These are phyloP conservation scores for Fonsecaea multimorphosa DNA, from an alignment of 2,329 filamentous ascomycete species.

Conservation along the genomic window DNA sequence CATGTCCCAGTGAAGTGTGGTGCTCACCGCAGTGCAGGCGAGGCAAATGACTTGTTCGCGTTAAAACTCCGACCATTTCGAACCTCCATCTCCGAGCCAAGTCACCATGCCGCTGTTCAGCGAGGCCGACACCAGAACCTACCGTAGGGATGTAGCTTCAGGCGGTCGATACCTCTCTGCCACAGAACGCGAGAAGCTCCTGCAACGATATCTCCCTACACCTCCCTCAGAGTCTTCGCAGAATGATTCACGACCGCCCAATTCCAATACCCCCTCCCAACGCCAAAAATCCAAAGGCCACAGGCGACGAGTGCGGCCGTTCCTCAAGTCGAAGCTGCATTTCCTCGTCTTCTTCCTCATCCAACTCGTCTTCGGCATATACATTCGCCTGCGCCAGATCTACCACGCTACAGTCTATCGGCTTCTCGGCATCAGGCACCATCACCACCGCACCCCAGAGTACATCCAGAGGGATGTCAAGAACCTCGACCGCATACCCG, in stretches of 20 bases:
- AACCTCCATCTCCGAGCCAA: not conserved
- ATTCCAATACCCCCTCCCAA: not conserved
- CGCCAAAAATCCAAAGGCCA: slow-evolving; percentile 38
- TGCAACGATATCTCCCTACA: slow-evolving; percentile 61
- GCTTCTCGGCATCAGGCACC: slow-evolving; percentile 80
- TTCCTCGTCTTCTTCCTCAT: slow-evolving; percentile 53
- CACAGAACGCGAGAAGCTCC: slow-evolving; percentile 57
- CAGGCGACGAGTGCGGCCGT: slow-evolving; percentile 51
- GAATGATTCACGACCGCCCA: slow-evolving; percentile 16
- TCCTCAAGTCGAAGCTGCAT: slow-evolving; percentile 53
- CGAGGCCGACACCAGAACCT: slow-evolving; percentile 41
- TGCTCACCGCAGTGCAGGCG: too few relatives aligned
- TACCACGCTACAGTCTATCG: slow-evolving; percentile 81
- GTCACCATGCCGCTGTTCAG: slow-evolving; percentile 34
- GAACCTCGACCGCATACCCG: slow-evolving; percentile 73
- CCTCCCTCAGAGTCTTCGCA: slow-evolving; percentile 21
- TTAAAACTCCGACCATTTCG: slow-evolving; percentile 1
- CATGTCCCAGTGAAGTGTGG: not conserved
- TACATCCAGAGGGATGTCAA: slow-evolving; percentile 88
- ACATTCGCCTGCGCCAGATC: slow-evolving; percentile 78
- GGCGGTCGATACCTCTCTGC: slow-evolving; percentile 51
- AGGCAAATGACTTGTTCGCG: not conserved
- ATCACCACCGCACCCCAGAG: slow-evolving; percentile 94
- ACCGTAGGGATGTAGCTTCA: slow-evolving; percentile 49
- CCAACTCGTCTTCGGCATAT: slow-evolving; percentile 84